Conservation (phyloP, 805 yeast species). For the Yarrowia sp. region DNA sequence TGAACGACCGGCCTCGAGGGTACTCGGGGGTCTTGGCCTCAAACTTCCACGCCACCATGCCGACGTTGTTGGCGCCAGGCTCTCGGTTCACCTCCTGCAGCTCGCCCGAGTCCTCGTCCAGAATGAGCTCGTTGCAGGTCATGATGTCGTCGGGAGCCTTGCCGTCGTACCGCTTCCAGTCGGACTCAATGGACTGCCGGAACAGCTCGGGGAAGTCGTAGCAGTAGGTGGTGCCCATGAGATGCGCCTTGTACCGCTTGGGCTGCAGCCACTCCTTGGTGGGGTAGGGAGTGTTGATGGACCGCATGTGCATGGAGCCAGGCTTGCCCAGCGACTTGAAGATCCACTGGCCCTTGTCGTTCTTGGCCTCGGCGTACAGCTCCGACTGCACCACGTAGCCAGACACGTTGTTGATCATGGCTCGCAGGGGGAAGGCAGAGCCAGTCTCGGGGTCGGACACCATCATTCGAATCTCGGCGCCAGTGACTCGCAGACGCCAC, state of each 20-base stretch:
- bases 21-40: conserved; percentile 94
- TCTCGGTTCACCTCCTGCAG: conserved; percentile 91
- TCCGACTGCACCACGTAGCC: conserved; percentile 98
- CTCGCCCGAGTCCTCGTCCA: conserved; percentile 76
- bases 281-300: conserved; percentile 95
- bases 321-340: conserved; percentile 95
- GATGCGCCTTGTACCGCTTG: conserved; percentile 97
- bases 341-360: conserved; percentile 93
- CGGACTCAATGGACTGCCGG: conserved; percentile 85
- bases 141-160: conserved; percentile 77
- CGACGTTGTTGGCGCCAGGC: conserved; percentile 93
- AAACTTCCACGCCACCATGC: conserved; percentile 97
- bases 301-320: conserved; percentile 96
- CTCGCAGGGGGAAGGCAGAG: conserved; percentile 92
- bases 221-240: conserved; percentile 97
- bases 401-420: conserved; percentile 92
- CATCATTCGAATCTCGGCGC: conserved; percentile 96
- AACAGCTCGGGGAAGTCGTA: conserved; percentile 99
- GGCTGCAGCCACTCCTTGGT: conserved; percentile 98
- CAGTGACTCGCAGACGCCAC: conserved; percentile 95
- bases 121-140: conserved; percentile 78
- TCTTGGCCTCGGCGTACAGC: conserved; percentile 91
- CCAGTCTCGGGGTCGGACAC: conserved; percentile 92
- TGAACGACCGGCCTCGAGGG: conserved; percentile 93
- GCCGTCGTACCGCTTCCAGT: conserved; percentile 69